These are phyloP conservation scores for Zelopaecilomyces penicillatus DNA, from an alignment of 2,329 filamentous ascomycete species.

Conservation along the genomic window DNA sequence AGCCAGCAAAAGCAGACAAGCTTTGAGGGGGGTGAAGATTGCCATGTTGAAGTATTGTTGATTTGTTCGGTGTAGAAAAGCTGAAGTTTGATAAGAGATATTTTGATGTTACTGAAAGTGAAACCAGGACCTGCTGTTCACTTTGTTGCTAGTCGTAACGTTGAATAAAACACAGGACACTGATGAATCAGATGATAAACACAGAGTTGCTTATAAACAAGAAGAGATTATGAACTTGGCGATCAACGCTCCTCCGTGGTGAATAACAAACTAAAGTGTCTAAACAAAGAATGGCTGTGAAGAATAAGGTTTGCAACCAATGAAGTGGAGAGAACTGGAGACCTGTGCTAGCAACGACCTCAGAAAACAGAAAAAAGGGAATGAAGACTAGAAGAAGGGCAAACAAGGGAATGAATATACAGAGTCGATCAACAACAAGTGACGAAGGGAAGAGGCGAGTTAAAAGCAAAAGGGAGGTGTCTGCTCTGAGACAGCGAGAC, in stretches of 20 bases:
- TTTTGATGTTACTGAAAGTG: background rate
- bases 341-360: too few species aligned
- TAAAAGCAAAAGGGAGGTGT: too few species aligned
- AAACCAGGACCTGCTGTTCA: constrained; percentile 8
- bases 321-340: too few species aligned
- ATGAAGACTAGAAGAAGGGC: too few species aligned
- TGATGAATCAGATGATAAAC: background rate
- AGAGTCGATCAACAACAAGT: too few species aligned
- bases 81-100: background rate
- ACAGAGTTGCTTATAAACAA: constrained; percentile 1
- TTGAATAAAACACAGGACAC: background rate
- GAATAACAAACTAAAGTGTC: constrained; percentile 13
- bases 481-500: too few species aligned
- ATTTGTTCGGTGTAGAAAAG: too few species aligned
- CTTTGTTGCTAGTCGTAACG: background rate
- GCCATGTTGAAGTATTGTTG: constrained; percentile 14
- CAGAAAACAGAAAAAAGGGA: too few species aligned
- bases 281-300: constrained; percentile 13
- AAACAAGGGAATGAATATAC: too few species aligned
- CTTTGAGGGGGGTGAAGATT: constrained; percentile 16
- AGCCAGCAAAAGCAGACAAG: constrained; percentile 16
- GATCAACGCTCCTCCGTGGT: constrained; percentile 24
- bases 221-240: constrained; percentile 17
- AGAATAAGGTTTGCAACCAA: constrained; percentile 1
- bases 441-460: too few species aligned